phyloP scores from a whole-genome alignment of 1,139 yeast species.

The Scheffersomyces parashehatae region DNA sequence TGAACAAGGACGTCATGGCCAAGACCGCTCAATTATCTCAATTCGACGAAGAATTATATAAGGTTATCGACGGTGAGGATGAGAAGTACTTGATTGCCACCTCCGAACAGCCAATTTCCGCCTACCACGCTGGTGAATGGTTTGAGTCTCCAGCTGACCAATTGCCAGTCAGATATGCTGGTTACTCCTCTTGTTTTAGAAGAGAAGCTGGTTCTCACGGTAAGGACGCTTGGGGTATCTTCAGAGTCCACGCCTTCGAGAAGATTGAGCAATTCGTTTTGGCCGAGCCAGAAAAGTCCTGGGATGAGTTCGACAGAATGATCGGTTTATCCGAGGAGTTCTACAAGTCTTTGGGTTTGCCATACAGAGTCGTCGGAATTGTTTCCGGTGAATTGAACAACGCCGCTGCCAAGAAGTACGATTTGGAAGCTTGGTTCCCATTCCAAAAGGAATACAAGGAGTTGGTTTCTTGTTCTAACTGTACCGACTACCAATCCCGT shows the following conservation, averaged over 20 bases:
- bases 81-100: slow-evolving; percentile 98
- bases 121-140: slow-evolving; percentile 98
- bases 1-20: slow-evolving; percentile 99
- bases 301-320: slow-evolving; percentile 97
- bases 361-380: slow-evolving; percentile 96
- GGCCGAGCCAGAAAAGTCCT: slow-evolving; percentile 97
- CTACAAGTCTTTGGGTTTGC: slow-evolving; percentile 87
- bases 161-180: slow-evolving; percentile 94
- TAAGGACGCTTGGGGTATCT: slow-evolving; percentile 99
- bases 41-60: slow-evolving; percentile 96
- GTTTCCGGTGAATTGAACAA: slow-evolving; percentile 98
- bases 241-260: slow-evolving; percentile 98
- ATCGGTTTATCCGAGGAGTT: slow-evolving; percentile 88
- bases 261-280: slow-evolving; percentile 95
- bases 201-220: slow-evolving; percentile 99
- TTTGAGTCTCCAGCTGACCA: slow-evolving; percentile 97
- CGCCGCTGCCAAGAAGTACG: slow-evolving; percentile 98
- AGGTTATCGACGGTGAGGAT: slow-evolving; percentile 95
- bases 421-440: slow-evolving; percentile 99
- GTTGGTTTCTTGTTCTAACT: slow-evolving; percentile 96
- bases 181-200: slow-evolving; percentile 97
- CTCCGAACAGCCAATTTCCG: slow-evolving; percentile 98
- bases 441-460: slow-evolving; percentile 98
- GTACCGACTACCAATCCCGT: slow-evolving; percentile 99
- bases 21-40: slow-evolving; percentile 98